A percentile compares a stretch with the other conserved stretches of the same genome.
phyloP scores from a whole-genome alignment of 768 basidiomycete species.

The Termitomyces sp. region DNA sequence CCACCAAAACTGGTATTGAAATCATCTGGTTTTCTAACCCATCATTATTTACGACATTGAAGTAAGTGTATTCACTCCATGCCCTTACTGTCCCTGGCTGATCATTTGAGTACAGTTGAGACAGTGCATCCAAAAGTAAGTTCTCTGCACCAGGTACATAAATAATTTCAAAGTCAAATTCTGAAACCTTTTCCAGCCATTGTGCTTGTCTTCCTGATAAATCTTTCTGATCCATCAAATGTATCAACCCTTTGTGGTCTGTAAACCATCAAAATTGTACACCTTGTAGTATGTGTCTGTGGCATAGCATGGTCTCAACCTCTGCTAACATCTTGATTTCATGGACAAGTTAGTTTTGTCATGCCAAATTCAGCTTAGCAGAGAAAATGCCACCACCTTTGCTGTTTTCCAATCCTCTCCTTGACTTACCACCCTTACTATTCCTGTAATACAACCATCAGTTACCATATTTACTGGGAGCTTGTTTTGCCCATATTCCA shows the following conservation, averaged over 20 bases:
- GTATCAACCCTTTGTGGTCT: background rate
- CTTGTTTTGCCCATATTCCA: background rate
- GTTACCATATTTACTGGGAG: background rate
- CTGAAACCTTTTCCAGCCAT: conserved; percentile 10
- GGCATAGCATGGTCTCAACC: conserved; percentile 5
- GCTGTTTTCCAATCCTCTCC: background rate
- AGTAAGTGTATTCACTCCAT: conserved; percentile 14
- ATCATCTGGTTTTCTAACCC: too few relatives aligned
- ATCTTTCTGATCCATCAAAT: conserved; percentile 2
- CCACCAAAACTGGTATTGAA: too few relatives aligned
- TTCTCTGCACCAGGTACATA: conserved; percentile 19
- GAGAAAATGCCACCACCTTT: background rate
- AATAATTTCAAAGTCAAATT: conserved; percentile 16
- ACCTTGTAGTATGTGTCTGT: conserved; percentile 5
- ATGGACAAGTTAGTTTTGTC: too few relatives aligned
- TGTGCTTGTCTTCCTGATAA: conserved; percentile 6
- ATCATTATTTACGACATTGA: conserved; percentile 7
- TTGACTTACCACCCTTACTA: background rate
- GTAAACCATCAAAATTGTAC: background rate
- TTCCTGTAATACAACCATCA: background rate
- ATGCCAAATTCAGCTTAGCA: background rate
- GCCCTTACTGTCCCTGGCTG: conserved; percentile 13
- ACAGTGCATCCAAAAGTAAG: conserved; percentile 30
- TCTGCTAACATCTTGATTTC: conserved; percentile 4
- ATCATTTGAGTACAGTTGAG: conserved; percentile 19